phyloP scores from a whole-genome alignment of 2,329 filamentous ascomycete species.

The Xenoacremonium recifei region DNA sequence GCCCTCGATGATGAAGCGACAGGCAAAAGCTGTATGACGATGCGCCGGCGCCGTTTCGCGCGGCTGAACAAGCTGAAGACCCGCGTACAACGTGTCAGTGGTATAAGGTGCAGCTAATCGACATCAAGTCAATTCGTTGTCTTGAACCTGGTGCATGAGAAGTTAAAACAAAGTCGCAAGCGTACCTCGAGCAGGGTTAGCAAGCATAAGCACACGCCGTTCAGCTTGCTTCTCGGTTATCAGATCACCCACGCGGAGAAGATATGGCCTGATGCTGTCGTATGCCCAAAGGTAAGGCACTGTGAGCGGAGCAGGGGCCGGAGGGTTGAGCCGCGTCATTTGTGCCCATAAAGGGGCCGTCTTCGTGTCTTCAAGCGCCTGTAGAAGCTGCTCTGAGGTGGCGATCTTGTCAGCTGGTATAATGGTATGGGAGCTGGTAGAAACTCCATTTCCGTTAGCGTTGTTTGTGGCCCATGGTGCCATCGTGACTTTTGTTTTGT shows the following conservation, averaged over 20 bases:
- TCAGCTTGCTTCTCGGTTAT: conserved; percentile 39
- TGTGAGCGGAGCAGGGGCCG: conserved; percentile 40
- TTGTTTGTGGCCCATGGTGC: no score
- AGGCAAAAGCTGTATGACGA: conserved; percentile 53
- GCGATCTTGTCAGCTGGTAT: no score
- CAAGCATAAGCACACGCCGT: conserved; percentile 39
- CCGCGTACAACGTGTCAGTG: conserved; percentile 57
- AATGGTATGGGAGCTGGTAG: no score
- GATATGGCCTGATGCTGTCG: conserved; percentile 29
- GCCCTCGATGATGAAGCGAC: conserved; percentile 57
- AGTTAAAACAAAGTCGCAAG: no score
- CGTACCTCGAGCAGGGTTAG: conserved; percentile 43
- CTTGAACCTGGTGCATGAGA: no score
- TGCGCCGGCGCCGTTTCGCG: conserved; percentile 55
- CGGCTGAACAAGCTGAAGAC: conserved; percentile 54
- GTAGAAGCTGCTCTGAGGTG: no score
- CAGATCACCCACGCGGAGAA: conserved; percentile 31
- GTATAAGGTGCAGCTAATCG: conserved; percentile 48
- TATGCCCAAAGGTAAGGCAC: conserved; percentile 39
- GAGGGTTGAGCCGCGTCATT: conserved; percentile 45
- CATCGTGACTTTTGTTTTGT: no score
- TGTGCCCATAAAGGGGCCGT: conserved; percentile 50
- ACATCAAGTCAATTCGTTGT: neutral
- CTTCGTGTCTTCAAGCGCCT: no score
- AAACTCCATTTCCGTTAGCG: no score